Evolutionary conservation across 2,329 filamentous ascomycete genomes (phyloP), one percentile per base, ranked within the genome.

Genomic region (Cordyceps cateniannulata): DNA sequence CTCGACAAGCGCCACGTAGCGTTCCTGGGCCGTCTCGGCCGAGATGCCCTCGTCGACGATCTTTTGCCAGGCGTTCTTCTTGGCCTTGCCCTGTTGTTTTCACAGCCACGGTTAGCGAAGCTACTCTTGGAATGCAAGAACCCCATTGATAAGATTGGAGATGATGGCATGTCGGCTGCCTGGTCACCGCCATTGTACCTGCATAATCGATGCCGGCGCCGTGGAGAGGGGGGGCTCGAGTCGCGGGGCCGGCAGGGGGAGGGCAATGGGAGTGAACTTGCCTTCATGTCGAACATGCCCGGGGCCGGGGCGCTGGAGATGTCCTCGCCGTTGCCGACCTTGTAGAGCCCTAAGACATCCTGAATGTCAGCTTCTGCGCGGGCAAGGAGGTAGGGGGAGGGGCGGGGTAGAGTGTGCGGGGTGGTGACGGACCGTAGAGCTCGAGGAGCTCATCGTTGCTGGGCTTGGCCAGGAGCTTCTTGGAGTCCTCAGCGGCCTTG

Each of bases 61-160:
- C 71, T 86, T 82, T 76, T 91, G 78, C 91, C 91, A 96, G 59
- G 88, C 85, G 69, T 80, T 82, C 78, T 87, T 84, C 83, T 96
- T 96, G 69, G 85, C 85, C 79, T 95, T 96, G 77, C 80, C 85
- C 89, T 91, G 68, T 66, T 56, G 18, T 40, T 12, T 14, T 42
- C 24, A 45, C 32, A 24, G 29, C 40, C 40, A 10, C 42, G 20
- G 35, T 66, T 52, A 60, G 53, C 20, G 3, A 40, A 40, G 10
- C 7, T 48, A 18, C 6, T 38, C 3, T n/a, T 10, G 32, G 32
- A 35, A 22, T 20, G 12, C 20, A 7, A n/a, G 14, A 18, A 7
- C 38, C 38, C 14, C 20, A 51, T 42, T 35, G 38, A 40, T 14
- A 7, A 16, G 38, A 40, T n/a, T n/a, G n/a, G n/a, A n/a, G n/a